Evolutionary conservation across 352 stramenopile species (phyloP).

Genomic region (Globisporangium mamillatum): DNA sequence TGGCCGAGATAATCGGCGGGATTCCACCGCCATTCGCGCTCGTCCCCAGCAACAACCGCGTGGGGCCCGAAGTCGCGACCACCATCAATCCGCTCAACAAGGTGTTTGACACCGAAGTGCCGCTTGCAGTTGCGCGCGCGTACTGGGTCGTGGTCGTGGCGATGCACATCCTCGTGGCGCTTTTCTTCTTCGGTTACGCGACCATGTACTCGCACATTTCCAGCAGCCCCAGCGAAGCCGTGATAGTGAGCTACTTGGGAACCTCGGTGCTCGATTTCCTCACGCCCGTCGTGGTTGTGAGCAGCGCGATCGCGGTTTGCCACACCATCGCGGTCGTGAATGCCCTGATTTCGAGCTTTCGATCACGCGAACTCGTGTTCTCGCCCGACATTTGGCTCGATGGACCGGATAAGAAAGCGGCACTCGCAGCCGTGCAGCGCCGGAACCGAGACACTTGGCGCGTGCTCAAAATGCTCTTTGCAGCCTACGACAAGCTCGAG

Average conservation of each 20-base stretch:
- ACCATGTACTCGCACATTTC: constrained; percentile 9
- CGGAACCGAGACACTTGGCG: constrained; percentile 16
- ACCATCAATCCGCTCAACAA: neutral
- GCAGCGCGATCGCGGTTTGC: constrained; percentile 14
- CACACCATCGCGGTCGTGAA: constrained; percentile 17
- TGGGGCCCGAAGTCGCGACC: neutral
- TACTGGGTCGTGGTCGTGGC: constrained; percentile 11
- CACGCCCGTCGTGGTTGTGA: constrained; percentile 8
- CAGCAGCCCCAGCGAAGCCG: neutral
- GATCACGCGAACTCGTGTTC: constrained; percentile 17
- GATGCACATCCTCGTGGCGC: neutral
- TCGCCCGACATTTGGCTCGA: constrained; percentile 19
- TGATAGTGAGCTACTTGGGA: neutral
- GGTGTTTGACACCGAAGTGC: neutral
- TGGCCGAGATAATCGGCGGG: neutral
- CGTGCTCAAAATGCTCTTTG: constrained; percentile 9
- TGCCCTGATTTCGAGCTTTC: constrained; percentile 14
- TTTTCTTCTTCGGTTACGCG: constrained; percentile 18
- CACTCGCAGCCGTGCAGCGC: constrained; percentile 3
- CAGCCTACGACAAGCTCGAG: constrained; percentile 11
- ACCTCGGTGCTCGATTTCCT: constrained; percentile 4
- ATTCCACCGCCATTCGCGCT: constrained; percentile 9
- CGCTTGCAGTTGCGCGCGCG: constrained; percentile 6
- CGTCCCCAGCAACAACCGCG: neutral
- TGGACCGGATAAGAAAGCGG: constrained; percentile 11